Base-by-base conservation (phyloP, 179 eudicot genomes). In the Heliamphora pulchella region DNA sequence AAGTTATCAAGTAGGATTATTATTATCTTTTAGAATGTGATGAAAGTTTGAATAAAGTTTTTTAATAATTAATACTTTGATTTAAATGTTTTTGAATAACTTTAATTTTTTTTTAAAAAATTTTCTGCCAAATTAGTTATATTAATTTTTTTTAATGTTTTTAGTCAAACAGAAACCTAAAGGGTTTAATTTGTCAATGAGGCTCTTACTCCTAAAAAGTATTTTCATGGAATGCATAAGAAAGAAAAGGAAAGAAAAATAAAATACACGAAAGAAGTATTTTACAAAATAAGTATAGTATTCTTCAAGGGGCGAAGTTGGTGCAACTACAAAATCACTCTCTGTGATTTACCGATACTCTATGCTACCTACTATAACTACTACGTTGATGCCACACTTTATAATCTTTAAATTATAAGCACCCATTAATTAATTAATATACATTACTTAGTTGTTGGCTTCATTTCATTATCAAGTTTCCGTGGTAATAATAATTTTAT, bases 301-400 rank as follows among this genome's bases (percentile, higher is more conserved):
- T 13, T 17, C 65, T 74, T 15, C 66, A 57, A 74, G 50, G 51
- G 8, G 51, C 65, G 51, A 41, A 57, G 78, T 74, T 74, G 78
- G 65, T 55, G 51, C 44, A 57, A 74, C 78, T 43, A 39, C 50
- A 15, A 74, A 70, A 31, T 13, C 1, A 74, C n/a, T 50, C 14
- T 17, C 1, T 4, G 31, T 31, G 31, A 31, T 31, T 31, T 31
- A 64, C 44, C 6, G 10, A 22, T 64, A 64, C 44, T 9, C 70
- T 11, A 65, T 65, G 70, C 70, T 3, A 31, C 31, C 31, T 31
- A 31, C 0, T 31, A 31, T 31, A 31, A 31, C 31, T 31, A 31
- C 31, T 31, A 31, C 31, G 0, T 31, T 31, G 31, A 31, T 31
- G 31, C 31, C 31, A 31, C 31, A 31, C 31, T 31, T 31, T 31